Evolutionary conservation across 805 yeast species (phyloP).

Genomic region (Kodamaea sagamina): DNA sequence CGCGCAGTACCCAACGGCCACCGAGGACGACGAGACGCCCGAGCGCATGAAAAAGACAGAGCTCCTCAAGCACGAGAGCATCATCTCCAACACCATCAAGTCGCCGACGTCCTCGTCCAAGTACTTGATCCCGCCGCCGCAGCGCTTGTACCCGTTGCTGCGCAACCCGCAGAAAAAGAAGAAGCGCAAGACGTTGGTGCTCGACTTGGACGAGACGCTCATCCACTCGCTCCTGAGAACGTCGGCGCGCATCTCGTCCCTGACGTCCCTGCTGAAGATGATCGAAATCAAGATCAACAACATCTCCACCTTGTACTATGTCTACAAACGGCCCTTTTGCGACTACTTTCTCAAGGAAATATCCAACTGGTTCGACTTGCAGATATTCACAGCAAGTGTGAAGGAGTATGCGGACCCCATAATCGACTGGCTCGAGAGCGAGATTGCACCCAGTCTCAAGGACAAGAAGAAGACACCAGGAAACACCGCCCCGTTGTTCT

Average conservation of each 20-base stretch:
- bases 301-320: constrained; percentile 80
- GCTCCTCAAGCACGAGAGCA: constrained; percentile 41
- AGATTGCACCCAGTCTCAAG: constrained; percentile 27
- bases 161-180: constrained; percentile 40
- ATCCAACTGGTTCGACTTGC: constrained; percentile 82
- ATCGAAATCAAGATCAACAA: constrained; percentile 76
- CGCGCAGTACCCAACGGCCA: constrained; percentile 5
- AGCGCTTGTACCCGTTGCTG: constrained; percentile 41
- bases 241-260: constrained; percentile 44
- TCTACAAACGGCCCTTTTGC: constrained; percentile 89
- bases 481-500: constrained; percentile 38
- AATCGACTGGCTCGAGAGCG: constrained; percentile 84
- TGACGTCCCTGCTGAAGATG: constrained; percentile 53
- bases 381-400: constrained; percentile 92
- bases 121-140: constrained; percentile 50
- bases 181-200: constrained; percentile 66
- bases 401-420: constrained; percentile 97
- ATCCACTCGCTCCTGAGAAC: constrained; percentile 85
- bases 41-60: constrained; percentile 30
- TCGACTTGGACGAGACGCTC: constrained; percentile 92
- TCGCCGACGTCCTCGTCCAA: constrained; percentile 44
- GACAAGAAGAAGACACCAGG: constrained; percentile 14
- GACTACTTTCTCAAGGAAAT: constrained; percentile 80
- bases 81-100: constrained; percentile 42
- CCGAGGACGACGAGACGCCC: constrained; percentile 11